Conservation (phyloP, 2,329 filamentous ascomycete species). For the Bisporella sp. region DNA sequence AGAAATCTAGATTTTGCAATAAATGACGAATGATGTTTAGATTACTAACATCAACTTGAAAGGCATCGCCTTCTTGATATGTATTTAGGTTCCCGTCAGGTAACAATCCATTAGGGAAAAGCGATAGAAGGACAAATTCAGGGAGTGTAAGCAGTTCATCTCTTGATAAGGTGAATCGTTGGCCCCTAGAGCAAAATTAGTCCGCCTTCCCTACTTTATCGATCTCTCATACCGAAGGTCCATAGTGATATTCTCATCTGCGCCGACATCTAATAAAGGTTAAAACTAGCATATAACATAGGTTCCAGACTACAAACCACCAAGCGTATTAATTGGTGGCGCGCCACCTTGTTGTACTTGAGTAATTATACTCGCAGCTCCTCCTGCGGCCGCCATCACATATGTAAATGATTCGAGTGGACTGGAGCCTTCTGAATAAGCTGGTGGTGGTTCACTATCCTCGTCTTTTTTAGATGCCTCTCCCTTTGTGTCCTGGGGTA, state of each 20-base stretch:
- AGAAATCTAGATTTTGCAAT: constrained; percentile 31
- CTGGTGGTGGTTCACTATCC: constrained; percentile 89
- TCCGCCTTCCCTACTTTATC: constrained; percentile 16
- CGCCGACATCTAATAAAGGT: constrained; percentile 57
- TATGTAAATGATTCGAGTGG: constrained; percentile 89
- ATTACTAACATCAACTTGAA: constrained; percentile 88
- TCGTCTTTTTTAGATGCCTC: constrained; percentile 67
- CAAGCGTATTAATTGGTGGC: constrained; percentile 80
- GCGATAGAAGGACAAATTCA: constrained; percentile 93
- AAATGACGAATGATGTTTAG: constrained; percentile 25
- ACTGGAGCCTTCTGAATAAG: constrained; percentile 91
- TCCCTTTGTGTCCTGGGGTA: constrained; percentile 75
- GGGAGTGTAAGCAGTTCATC: constrained; percentile 93
- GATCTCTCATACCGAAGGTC: constrained; percentile 71
- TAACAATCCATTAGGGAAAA: constrained; percentile 97
- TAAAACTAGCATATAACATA: background rate
- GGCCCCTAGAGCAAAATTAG: constrained; percentile 54
- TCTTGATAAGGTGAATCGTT: constrained; percentile 85
- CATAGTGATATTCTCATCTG: constrained; percentile 91
- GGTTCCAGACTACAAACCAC: constrained; percentile 49
- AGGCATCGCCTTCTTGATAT: constrained; percentile 86
- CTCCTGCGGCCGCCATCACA: constrained; percentile 96
- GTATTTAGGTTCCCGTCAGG: constrained; percentile 94
- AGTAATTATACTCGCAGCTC: constrained; percentile 96
- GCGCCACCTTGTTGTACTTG: constrained; percentile 90